Evolutionary conservation across 768 basidiomycete genomes (phyloP), one percentile per base, ranked within the genome.

Genomic region (Xanthoconium purpureum): DNA sequence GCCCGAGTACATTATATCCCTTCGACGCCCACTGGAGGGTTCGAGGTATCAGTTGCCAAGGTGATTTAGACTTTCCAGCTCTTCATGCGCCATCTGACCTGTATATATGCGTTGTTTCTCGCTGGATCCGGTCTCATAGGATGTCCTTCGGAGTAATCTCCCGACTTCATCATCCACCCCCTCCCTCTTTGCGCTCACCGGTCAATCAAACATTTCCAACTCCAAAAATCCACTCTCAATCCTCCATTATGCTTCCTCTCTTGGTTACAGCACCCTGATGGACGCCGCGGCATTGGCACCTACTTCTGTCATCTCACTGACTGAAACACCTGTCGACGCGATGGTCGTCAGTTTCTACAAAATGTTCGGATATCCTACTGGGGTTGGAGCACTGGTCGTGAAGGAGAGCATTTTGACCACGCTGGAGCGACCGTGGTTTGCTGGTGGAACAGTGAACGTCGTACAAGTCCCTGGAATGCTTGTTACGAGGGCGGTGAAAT

Each of bases 301-400:
- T 11, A 86, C 88, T 2, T 83, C 89, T 9, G 65, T 75, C 17
- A 79, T 93, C 52, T 87, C 87, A 13, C 75, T 94, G 14, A 70
- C 79, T 1, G 80, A 85, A 50, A 78, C 77, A 32, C 82, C 85
- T 5, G 85, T 91, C 12, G 91, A 94, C 69, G 91, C 90, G 1
- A 84, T 91, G 80, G 89, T 85, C 0, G 66, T 94, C 51, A 89
- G 87, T 43, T 91, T 93, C 64, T 94, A 94, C 73, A 94, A 94
- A 63, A 91, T 93, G 87, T 90, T 91, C 60, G 91, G 91, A 35
- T 93, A 85, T 62, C 91, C 91, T 12, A 92, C 90, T 0, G 91
- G 91, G 9, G 82, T 92, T 42, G 91, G 91, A 36, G 89, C 89
- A 13, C 76, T 94, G 6, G 70, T 94, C 30, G 85, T 88, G 43